Percentiles rank a stretch among this genome's conserved stretches.
Evolutionary conservation across 495 filamentous ascomycete genomes (phyloP).

Genomic region (Geoglossum glabrum): DNA sequence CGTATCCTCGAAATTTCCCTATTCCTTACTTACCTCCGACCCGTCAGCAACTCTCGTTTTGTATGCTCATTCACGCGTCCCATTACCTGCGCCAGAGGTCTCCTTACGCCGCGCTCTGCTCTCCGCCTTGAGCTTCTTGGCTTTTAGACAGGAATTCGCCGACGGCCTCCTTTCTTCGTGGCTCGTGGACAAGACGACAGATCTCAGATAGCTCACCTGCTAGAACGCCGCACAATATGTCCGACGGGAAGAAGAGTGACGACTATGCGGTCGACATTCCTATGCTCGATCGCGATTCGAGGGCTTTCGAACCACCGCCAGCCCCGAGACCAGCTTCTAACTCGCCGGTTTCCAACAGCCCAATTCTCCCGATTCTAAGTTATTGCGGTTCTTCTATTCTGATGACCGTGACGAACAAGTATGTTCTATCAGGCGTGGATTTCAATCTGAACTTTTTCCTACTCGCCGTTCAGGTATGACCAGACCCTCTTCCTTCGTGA

Average conservation of each 20-base stretch:
- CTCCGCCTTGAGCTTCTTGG: neutral
- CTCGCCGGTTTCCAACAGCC: constrained; percentile 39
- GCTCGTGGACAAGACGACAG: neutral
- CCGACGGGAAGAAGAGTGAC: constrained; percentile 72
- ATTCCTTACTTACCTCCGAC: neutral
- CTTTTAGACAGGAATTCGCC: neutral
- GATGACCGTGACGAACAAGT: constrained; percentile 99
- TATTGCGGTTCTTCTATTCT: constrained; percentile 91
- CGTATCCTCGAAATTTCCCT: neutral
- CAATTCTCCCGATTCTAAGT: constrained; percentile 58
- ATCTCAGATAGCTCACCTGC: neutral
- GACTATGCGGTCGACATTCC: constrained; percentile 57
- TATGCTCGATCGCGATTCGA: constrained; percentile 14
- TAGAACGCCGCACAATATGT: constrained; percentile 24
- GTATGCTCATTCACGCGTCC: neutral
- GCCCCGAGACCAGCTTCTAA: neutral
- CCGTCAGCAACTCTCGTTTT: neutral
- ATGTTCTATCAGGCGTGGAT: constrained; percentile 68
- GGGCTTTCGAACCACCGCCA: constrained; percentile 4
- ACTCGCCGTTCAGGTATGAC: constrained; percentile 64
- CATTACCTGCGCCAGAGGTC: neutral
- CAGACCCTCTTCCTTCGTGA: constrained; percentile 6
- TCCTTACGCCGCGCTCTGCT: neutral
- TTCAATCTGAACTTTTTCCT: constrained; percentile 98
- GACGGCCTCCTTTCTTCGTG: neutral